phyloP scores from a whole-genome alignment of 768 basidiomycete species.

The Clitopilus hobsonii region DNA sequence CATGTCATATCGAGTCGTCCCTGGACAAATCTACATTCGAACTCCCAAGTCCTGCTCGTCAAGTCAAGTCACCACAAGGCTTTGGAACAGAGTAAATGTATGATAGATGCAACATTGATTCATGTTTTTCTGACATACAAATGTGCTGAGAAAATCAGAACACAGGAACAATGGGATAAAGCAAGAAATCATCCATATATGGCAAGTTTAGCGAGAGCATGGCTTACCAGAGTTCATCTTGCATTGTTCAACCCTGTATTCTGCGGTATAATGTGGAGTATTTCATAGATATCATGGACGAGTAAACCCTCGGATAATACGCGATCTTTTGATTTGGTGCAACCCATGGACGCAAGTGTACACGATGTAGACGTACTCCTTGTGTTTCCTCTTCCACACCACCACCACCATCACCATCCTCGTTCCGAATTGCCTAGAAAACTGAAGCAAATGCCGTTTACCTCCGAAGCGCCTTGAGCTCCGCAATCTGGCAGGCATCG shows the following conservation, averaged over 20 bases:
- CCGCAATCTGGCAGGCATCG: not conserved
- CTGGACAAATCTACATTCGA: not conserved
- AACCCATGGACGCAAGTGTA: no score
- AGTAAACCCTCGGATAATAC: not conserved
- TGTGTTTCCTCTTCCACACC: no score
- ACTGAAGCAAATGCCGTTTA: not conserved
- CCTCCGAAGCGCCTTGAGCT: not conserved
- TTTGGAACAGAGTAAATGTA: not conserved
- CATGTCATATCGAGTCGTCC: not conserved
- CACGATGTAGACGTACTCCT: no score
- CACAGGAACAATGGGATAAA: not conserved
- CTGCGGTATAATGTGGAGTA: not conserved
- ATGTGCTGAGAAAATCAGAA: not conserved
- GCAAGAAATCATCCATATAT: not conserved
- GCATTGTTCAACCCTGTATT: not conserved
- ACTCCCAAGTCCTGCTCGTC: no score
- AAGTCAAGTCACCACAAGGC: no score
- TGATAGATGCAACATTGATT: not conserved
- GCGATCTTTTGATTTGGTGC: not conserved
- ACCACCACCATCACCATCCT: no score
- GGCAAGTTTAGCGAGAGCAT: not conserved
- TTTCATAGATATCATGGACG: no score
- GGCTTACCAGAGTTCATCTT: no score
- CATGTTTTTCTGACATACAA: not conserved
- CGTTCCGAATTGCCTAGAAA: not conserved